Percentiles rank a stretch among this genome's conserved stretches.
Evolutionary conservation across 2,329 filamentous ascomycete genomes (phyloP).

Genomic region (Fusarium pseudoanthophilum): DNA sequence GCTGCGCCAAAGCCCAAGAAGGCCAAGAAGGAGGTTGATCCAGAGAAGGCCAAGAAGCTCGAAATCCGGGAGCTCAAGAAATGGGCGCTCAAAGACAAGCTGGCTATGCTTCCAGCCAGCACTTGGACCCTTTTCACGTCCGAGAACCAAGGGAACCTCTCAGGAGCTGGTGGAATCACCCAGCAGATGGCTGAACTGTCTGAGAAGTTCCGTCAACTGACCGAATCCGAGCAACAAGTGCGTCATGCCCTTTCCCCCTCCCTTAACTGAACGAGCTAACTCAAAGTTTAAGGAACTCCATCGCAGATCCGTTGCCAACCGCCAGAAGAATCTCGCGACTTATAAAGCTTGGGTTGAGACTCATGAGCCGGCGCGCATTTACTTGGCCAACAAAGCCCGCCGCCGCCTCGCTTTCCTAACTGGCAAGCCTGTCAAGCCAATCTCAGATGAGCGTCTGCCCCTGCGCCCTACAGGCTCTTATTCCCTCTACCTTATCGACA

Average conservation of each 20-base stretch:
- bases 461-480: constrained; percentile 51
- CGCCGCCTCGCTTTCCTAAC: constrained; percentile 47
- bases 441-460: constrained; percentile 62
- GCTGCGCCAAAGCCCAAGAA: constrained; percentile 45
- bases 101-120: constrained; percentile 46
- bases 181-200: constrained; percentile 44
- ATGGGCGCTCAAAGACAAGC: constrained; percentile 55
- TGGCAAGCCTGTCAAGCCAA: constrained; percentile 48
- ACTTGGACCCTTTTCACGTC: constrained; percentile 54
- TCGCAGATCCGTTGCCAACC: constrained; percentile 53
- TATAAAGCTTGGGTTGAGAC: constrained; percentile 62
- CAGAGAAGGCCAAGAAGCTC: constrained; percentile 48
- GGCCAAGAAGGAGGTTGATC: constrained; percentile 50
- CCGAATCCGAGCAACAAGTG: constrained; percentile 57
- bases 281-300: constrained; percentile 46
- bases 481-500: constrained; percentile 52
- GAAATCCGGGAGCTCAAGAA: constrained; percentile 53
- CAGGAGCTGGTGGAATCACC: constrained; percentile 18
- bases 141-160: constrained; percentile 43
- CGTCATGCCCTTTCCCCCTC: constrained; percentile 23
- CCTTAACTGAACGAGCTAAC: constrained; percentile 2
- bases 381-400: constrained; percentile 61
- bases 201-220: constrained; percentile 55
- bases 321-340: constrained; percentile 51
- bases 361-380: constrained; percentile 53